Conservation (phyloP, 2,329 filamentous ascomycete species). For the Pseudogymnoascus sp. region DNA sequence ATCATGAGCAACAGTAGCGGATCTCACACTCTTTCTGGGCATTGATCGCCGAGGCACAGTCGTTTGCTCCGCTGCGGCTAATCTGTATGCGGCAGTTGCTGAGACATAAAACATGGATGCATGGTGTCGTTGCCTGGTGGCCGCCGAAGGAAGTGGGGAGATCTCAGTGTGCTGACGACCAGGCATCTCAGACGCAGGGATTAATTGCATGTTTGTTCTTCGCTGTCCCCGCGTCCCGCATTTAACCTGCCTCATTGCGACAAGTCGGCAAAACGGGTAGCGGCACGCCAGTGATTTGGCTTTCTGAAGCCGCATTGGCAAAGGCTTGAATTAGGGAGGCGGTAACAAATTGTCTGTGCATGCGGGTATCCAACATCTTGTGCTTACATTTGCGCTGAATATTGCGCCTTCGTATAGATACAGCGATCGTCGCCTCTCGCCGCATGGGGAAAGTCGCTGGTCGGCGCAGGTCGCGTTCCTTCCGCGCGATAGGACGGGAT, state of each 20-base stretch:
- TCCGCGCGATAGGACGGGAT: not conserved
- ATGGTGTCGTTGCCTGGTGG: not conserved
- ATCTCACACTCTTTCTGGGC: not conserved
- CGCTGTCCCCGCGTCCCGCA: not conserved
- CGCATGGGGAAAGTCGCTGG: not conserved
- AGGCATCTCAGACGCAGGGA: not conserved
- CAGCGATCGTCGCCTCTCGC: not conserved
- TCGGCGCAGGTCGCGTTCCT: not conserved
- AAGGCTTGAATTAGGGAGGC: constrained; percentile 1
- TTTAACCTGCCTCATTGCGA: constrained; percentile 6
- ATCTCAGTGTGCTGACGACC: not conserved
- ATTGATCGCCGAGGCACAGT: not conserved
- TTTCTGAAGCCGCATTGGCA: not conserved
- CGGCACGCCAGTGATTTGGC: not conserved
- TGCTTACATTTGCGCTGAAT: not conserved
- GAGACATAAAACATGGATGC: not conserved
- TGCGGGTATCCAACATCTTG: not conserved
- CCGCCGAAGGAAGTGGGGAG: not conserved
- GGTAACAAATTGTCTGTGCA: not conserved
- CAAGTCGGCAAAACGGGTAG: not conserved
- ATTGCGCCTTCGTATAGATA: not conserved
- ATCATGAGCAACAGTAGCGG: not conserved
- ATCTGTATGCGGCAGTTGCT: not conserved
- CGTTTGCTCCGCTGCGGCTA: not conserved
- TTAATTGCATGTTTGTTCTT: not conserved